phyloP scores from a whole-genome alignment of 2,329 filamentous ascomycete species.

The Elsinoe fawcettii region DNA sequence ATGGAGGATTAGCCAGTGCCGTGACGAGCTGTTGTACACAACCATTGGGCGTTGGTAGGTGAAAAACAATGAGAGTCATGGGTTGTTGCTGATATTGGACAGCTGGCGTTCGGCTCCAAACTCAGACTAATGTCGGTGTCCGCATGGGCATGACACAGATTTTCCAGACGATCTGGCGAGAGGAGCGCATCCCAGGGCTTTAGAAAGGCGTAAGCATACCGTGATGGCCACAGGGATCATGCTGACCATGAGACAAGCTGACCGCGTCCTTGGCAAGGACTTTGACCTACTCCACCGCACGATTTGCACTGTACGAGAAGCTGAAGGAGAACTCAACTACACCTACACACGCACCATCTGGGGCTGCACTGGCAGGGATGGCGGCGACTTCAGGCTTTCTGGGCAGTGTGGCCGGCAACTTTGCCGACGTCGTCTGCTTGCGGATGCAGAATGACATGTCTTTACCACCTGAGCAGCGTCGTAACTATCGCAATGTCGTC shows the following conservation, averaged over 20 bases:
- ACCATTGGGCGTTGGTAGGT: conserved; percentile 21
- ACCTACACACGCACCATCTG: conserved; percentile 20
- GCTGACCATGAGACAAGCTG: conserved; percentile 16
- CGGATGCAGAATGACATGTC: conserved; percentile 22
- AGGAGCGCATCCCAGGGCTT: conserved; percentile 19
- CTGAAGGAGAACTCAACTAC: conserved; percentile 21
- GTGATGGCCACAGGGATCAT: not conserved
- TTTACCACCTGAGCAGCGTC: conserved; percentile 18
- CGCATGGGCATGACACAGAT: conserved; percentile 18
- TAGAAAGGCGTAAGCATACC: conserved; percentile 21
- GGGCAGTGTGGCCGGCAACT: conserved; percentile 21
- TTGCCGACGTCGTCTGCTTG: conserved; percentile 22
- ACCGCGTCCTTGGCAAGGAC: conserved; percentile 21
- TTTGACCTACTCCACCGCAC: conserved; percentile 20
- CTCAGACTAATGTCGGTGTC: conserved; percentile 14
- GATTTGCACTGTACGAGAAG: conserved; percentile 22
- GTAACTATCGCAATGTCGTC: conserved; percentile 21
- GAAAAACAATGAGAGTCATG: no score
- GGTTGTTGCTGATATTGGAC: not conserved
- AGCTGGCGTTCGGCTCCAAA: conserved; percentile 19
- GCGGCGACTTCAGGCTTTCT: conserved; percentile 20
- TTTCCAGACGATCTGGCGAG: conserved; percentile 18
- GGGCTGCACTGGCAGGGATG: conserved; percentile 18
- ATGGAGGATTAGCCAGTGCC: conserved; percentile 22
- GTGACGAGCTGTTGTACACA: conserved; percentile 21